Evolutionary conservation across 148 eudicot species (phyloP).

Genomic region (Chenopodium berlandieri): DNA sequence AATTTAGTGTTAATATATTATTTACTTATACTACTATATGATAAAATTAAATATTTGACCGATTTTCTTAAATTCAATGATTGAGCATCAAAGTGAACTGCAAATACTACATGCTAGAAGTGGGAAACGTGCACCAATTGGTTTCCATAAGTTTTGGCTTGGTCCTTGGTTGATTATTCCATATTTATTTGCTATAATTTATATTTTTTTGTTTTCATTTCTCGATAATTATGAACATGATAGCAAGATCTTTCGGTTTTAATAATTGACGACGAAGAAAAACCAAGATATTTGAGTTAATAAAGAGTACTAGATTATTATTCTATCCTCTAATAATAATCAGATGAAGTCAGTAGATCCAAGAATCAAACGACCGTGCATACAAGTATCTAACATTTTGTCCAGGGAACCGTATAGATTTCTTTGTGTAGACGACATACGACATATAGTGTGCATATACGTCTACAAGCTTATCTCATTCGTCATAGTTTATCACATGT

Average conservation of each 20-base stretch:
- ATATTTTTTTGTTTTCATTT: not conserved
- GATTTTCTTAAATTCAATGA: conserved; percentile 15
- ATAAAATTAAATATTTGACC: conserved; percentile 2
- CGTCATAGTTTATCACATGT: too few relatives aligned
- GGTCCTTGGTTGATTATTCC: not conserved
- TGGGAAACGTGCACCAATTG: conserved; percentile 11
- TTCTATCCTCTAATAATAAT: too few relatives aligned
- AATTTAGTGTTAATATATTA: too few relatives aligned
- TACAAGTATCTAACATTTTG: too few relatives aligned
- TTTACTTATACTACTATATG: too few relatives aligned
- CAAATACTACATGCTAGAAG: conserved; percentile 2
- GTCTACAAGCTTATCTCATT: too few relatives aligned
- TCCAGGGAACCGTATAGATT: too few relatives aligned
- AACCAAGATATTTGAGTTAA: not conserved
- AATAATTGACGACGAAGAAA: not conserved
- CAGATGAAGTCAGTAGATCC: too few relatives aligned
- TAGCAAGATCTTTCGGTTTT: not conserved
- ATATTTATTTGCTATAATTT: not conserved
- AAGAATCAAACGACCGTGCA: too few relatives aligned
- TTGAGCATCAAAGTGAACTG: not conserved
- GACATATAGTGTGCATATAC: too few relatives aligned
- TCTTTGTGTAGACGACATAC: too few relatives aligned
- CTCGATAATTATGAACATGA: conserved; percentile 1
- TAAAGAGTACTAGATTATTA: not conserved
- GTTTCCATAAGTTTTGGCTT: not conserved